phyloP scores from a whole-genome alignment of 306 rosid genomes.

The Ceratonia siliqua region DNA sequence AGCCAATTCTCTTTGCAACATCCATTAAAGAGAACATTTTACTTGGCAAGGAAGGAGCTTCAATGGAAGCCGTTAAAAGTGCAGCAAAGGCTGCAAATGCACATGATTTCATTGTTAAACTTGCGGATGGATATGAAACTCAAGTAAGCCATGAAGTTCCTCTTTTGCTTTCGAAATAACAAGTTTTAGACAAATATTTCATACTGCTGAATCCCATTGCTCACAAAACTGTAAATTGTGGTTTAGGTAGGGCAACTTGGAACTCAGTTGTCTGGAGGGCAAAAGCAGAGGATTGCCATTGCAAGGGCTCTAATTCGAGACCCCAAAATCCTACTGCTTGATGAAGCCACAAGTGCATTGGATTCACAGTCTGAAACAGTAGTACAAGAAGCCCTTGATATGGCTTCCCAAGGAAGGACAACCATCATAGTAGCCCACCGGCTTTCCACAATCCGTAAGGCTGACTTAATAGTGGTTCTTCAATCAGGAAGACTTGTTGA shows the following conservation, averaged over 20 bases:
- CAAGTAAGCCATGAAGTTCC: constrained; percentile 48
- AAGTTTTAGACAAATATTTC: background rate
- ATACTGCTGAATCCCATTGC: constrained; percentile 6
- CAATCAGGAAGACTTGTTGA: constrained; percentile 74
- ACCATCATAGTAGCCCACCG: constrained; percentile 81
- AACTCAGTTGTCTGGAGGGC: constrained; percentile 82
- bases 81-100: constrained; percentile 90
- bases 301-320: constrained; percentile 81
- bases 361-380: constrained; percentile 75
- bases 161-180: background rate
- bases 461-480: constrained; percentile 67
- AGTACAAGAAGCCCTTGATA: constrained; percentile 76
- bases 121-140: constrained; percentile 71
- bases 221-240: background rate
- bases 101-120: constrained; percentile 68
- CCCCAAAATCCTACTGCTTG: constrained; percentile 75
- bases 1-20: constrained; percentile 80
- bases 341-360: constrained; percentile 93
- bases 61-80: constrained; percentile 48
- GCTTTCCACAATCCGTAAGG: constrained; percentile 65
- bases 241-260: constrained; percentile 82
- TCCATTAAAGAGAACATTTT: constrained; percentile 76
- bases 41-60: constrained; percentile 76
- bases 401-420: constrained; percentile 76
- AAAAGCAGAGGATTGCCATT: constrained; percentile 88